Conservation (phyloP, 768 basidiomycete species). For the Suillus clintonianus region DNA sequence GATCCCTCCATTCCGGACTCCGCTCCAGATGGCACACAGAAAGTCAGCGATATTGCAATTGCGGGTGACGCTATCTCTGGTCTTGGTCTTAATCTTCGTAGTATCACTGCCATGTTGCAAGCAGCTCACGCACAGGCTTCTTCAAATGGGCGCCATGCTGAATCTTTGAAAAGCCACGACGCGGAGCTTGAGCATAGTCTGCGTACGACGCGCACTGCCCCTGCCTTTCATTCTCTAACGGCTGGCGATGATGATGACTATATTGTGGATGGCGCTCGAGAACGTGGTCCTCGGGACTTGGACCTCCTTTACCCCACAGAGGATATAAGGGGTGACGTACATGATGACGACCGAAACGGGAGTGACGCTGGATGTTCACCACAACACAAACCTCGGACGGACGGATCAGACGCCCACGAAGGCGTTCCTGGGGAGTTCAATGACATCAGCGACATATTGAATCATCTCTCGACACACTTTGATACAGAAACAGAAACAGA, state of each 20-base stretch:
- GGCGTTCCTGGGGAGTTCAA: conserved; percentile 60
- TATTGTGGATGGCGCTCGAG: conserved; percentile 19
- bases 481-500: conserved; percentile 54
- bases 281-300: conserved; percentile 49
- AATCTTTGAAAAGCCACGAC: conserved; percentile 49
- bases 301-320: conserved; percentile 56
- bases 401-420: conserved; percentile 43
- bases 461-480: conserved; percentile 71
- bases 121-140: conserved; percentile 68
- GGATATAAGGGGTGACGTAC: conserved; percentile 20
- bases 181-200: conserved; percentile 48
- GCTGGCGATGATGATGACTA: conserved; percentile 40
- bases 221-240: conserved; percentile 79
- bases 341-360: conserved; percentile 37
- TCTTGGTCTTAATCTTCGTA: conserved; percentile 58
- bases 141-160: conserved; percentile 48
- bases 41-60: neutral
- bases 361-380: conserved; percentile 43
- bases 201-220: conserved; percentile 63
- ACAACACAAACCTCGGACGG: conserved; percentile 20
- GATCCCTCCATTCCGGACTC: conserved; percentile 31
- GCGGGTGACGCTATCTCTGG: conserved; percentile 27
- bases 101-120: conserved; percentile 78
- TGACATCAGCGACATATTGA: conserved; percentile 77
- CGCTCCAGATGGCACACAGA: conserved; percentile 18